Conservation (phyloP, 345 rosid genomes). For the Gossypium mustelinum region DNA sequence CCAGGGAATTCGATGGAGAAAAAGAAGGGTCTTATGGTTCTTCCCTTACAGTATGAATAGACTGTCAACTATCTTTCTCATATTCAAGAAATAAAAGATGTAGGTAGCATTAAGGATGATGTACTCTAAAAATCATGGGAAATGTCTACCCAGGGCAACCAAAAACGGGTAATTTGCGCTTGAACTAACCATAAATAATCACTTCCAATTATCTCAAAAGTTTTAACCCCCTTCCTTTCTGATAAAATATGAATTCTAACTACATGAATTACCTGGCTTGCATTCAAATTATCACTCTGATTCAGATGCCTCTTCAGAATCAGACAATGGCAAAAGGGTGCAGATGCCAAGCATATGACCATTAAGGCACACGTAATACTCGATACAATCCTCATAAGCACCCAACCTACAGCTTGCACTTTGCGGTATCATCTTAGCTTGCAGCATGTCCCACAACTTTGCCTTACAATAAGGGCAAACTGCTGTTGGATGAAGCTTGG, state of each 20-base stretch:
- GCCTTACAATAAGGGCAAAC: constrained; percentile 95
- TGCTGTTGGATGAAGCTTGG: constrained; percentile 74
- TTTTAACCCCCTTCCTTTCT: not conserved
- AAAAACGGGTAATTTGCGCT: not conserved
- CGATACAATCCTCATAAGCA: constrained; percentile 82
- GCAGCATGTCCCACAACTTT: constrained; percentile 87
- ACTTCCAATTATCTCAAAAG: not conserved
- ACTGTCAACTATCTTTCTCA: not conserved
- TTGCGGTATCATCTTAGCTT: constrained; percentile 89
- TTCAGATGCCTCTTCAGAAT: constrained; percentile 77
- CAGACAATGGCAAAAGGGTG: constrained; percentile 88
- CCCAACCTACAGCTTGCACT: constrained; percentile 94
- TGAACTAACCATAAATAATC: not conserved
- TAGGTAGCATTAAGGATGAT: not conserved
- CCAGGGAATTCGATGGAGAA: not conserved
- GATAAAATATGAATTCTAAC: constrained; percentile 1
- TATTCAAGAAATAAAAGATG: not conserved
- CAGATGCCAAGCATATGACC: constrained; percentile 97
- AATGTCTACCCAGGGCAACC: not conserved
- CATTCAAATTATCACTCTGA: constrained; percentile 38
- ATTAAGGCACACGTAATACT: constrained; percentile 87
- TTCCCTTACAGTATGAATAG: not conserved
- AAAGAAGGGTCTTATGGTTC: not conserved
- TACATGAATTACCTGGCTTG: constrained; percentile 30
- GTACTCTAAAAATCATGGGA: not conserved